These are phyloP conservation scores for Balakata baccata DNA, from an alignment of 345 rosid genomes.

Conservation along the genomic window DNA sequence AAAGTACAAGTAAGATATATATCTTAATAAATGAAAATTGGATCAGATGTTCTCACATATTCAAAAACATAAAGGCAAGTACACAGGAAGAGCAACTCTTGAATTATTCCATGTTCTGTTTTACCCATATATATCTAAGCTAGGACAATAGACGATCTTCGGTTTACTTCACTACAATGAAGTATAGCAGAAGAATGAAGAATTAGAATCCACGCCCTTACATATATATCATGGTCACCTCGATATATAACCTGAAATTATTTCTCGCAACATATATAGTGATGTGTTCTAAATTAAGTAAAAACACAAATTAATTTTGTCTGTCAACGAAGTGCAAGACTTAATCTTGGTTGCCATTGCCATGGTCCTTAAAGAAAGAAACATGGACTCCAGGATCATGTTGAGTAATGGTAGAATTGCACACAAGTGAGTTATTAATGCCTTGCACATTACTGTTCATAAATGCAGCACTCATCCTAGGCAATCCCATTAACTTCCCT, in stretches of 20 bases:
- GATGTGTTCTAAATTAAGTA: slow-evolving; percentile 5
- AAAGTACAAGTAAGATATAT: no score
- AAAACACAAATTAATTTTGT: not conserved
- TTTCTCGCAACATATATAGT: not conserved
- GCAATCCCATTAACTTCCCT: slow-evolving; percentile 21
- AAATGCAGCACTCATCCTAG: slow-evolving; percentile 53
- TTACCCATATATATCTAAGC: no score
- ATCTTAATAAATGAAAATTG: no score
- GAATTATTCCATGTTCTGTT: no score
- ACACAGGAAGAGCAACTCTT: no score
- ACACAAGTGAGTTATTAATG: slow-evolving; percentile 75
- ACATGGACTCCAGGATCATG: slow-evolving; percentile 86
- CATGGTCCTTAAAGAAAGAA: slow-evolving; percentile 43
- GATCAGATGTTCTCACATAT: no score
- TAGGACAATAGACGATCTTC: slow-evolving; percentile 19
- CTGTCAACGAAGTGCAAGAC: no score
- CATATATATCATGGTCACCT: not conserved
- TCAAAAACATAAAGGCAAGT: no score
- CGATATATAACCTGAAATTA: slow-evolving; percentile 18
- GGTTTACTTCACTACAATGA: slow-evolving; percentile 15
- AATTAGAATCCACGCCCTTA: slow-evolving; percentile 23
- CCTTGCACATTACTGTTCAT: slow-evolving; percentile 89
- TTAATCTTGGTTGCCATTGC: slow-evolving; percentile 37
- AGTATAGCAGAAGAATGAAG: slow-evolving; percentile 27
- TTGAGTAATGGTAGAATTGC: slow-evolving; percentile 55